Evolutionary conservation across 176 grass and related monocot species (phyloP).

Genomic region (Eleusine indica): DNA sequence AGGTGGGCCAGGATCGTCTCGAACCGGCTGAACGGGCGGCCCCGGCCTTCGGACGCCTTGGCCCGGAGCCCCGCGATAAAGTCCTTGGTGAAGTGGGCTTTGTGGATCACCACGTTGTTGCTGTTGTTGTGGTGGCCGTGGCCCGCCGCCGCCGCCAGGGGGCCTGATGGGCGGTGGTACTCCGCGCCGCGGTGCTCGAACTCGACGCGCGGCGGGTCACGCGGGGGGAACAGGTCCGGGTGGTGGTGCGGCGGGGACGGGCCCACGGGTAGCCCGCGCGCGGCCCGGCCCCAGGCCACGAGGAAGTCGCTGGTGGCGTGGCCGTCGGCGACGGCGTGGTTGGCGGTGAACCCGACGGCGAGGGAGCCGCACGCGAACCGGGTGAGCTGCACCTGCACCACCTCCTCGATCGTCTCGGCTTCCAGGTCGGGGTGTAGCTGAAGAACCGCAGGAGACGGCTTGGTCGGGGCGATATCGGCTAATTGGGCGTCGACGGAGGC

Average conservation of each 20-base stretch:
- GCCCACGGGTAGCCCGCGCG: constrained; percentile 18
- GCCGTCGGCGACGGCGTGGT: constrained; percentile 63
- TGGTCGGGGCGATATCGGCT: constrained; percentile 23
- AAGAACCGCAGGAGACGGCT: constrained; percentile 44
- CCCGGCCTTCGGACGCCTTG: constrained; percentile 33
- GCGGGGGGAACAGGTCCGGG: constrained; percentile 25
- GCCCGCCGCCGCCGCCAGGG: not conserved
- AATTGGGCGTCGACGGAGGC: constrained; percentile 39
- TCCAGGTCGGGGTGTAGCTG: constrained; percentile 42
- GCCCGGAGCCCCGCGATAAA: constrained; percentile 57
- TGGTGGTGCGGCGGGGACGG: constrained; percentile 30
- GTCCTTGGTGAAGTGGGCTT: constrained; percentile 68
- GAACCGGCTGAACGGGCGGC: constrained; percentile 61
- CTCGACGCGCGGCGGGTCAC: constrained; percentile 32
- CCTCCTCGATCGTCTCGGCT: constrained; percentile 36
- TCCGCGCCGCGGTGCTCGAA: constrained; percentile 57
- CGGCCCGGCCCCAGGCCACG: constrained; percentile 57
- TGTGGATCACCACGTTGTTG: constrained; percentile 50
- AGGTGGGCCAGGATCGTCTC: constrained; percentile 64
- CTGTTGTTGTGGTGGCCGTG: not conserved
- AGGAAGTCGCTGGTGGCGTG: constrained; percentile 64
- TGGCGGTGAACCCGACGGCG: constrained; percentile 43
- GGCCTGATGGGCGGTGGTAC: constrained; percentile 25
- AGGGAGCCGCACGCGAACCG: constrained; percentile 59
- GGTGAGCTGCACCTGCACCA: constrained; percentile 69